A percentile compares a stretch with the other conserved stretches of the same genome.
phyloP scores from a whole-genome alignment of 1,284 basidiomycete genomes.

The Cryptococcus sp. region DNA sequence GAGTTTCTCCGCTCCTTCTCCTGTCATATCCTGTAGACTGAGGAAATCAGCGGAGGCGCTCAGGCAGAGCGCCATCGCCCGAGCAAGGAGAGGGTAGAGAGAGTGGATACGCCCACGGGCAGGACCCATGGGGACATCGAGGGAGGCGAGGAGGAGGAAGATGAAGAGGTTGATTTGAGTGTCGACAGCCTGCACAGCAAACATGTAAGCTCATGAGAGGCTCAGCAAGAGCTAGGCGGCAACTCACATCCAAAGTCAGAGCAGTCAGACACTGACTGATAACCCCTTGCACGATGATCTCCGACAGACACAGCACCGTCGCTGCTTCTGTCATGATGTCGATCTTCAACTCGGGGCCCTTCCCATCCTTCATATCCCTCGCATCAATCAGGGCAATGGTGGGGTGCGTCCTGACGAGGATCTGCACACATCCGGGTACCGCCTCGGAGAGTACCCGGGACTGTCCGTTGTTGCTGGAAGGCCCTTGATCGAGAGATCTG shows the following conservation, averaged over 20 bases:
- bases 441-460: constrained; percentile 19
- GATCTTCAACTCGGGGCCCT: constrained; percentile 9
- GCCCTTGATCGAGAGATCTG: constrained; percentile 2
- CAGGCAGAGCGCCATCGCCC: constrained; percentile 30
- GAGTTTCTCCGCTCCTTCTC: constrained; percentile 32
- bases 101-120: constrained; percentile 19
- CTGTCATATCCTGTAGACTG: constrained; percentile 22
- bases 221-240: background rate
- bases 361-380: no score
- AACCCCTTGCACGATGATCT: constrained; percentile 20
- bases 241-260: constrained; percentile 20
- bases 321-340: constrained; percentile 20
- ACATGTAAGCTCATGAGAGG: background rate
- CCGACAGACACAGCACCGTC: constrained; percentile 27
- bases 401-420: constrained; percentile 31
- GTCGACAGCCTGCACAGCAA: constrained; percentile 6
- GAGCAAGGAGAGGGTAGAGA: constrained; percentile 35
- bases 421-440: constrained; percentile 22
- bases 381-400: constrained; percentile 16
- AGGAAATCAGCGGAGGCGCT: constrained; percentile 34
- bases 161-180: constrained; percentile 30
- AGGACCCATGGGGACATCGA: constrained; percentile 14
- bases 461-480: background rate
- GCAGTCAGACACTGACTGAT: constrained; percentile 17
- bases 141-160: constrained; percentile 30